These are phyloP conservation scores for Diaporthe capsici DNA, from an alignment of 2,329 filamentous ascomycete species.

Conservation along the genomic window DNA sequence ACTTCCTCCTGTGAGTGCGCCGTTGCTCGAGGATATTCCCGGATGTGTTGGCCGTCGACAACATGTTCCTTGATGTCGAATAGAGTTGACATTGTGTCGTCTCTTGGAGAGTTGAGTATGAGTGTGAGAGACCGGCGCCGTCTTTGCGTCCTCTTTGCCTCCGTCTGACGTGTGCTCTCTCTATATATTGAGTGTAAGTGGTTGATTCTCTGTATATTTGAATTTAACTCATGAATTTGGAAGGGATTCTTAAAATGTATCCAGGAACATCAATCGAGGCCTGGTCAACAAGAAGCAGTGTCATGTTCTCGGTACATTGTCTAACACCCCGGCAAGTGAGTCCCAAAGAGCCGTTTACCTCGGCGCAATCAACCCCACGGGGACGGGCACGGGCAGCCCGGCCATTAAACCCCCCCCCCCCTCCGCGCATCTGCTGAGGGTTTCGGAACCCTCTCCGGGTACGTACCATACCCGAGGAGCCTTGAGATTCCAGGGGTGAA, in stretches of 20 bases:
- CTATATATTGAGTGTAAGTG: not conserved
- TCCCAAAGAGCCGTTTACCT: slow-evolving; percentile 29
- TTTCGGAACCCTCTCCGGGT: not conserved
- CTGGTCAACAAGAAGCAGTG: not conserved
- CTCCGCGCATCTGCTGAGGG: not conserved
- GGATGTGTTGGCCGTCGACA: slow-evolving; percentile 81
- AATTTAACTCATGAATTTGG: not conserved
- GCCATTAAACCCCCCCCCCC: not conserved
- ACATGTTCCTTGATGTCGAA: slow-evolving; percentile 82
- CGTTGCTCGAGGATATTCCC: slow-evolving; percentile 84
- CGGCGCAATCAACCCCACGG: slow-evolving; percentile 29
- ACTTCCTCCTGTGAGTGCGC: slow-evolving; percentile 80
- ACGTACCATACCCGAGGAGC: not conserved
- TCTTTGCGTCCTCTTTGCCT: not conserved
- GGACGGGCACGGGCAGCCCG: slow-evolving; percentile 18
- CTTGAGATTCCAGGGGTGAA: slow-evolving; percentile 5
- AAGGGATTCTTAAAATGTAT: not conserved
- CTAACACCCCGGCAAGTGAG: slow-evolving; percentile 5
- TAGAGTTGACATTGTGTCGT: slow-evolving; percentile 51
- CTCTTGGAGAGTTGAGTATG: not conserved
- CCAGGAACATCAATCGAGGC: not conserved
- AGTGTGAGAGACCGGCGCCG: not conserved
- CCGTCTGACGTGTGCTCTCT: not conserved
- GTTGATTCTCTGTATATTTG: not conserved
- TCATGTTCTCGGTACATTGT: slow-evolving; percentile 21